These are phyloP conservation scores for Cladosporium sphaerospermum DNA, from an alignment of 2,329 filamentous ascomycete genomes.

Conservation along the genomic window DNA sequence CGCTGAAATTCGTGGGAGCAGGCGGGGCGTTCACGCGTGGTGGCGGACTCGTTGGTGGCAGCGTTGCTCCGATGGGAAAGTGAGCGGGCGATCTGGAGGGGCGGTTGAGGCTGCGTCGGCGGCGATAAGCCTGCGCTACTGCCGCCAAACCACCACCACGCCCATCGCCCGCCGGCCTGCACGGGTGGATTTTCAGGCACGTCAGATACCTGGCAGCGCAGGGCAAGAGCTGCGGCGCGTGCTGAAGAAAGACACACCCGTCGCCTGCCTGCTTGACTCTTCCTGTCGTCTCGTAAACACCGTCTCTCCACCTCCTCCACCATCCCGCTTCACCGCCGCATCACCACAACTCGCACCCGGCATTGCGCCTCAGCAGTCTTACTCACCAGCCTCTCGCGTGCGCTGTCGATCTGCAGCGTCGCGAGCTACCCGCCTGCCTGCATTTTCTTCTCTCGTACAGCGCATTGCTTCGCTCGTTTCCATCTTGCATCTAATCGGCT, in stretches of 20 bases:
- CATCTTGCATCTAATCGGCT: neutral
- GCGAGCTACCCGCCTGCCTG: neutral
- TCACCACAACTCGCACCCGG: neutral
- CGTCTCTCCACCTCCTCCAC: neutral
- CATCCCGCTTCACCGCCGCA: constrained; percentile 1
- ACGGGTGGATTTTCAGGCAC: neutral
- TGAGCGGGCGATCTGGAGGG: neutral
- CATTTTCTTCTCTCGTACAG: neutral
- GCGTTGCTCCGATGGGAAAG: neutral
- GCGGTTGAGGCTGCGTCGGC: constrained; percentile 1
- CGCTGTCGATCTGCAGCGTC: neutral
- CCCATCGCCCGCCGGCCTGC: neutral
- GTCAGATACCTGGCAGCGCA: too few species aligned
- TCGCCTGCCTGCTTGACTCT: neutral
- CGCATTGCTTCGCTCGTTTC: neutral
- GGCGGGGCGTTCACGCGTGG: too few species aligned
- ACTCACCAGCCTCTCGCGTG: neutral
- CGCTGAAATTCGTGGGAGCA: too few species aligned
- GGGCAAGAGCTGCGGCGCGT: too few species aligned
- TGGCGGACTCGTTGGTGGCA: neutral
- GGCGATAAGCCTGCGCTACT: constrained; percentile 10
- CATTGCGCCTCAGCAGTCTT: constrained; percentile 7
- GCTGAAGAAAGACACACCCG: too few species aligned
- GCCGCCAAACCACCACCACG: neutral
- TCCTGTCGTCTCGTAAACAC: neutral